Conservation (phyloP, 768 basidiomycete genomes). For the Fibroporia radiculosa region DNA sequence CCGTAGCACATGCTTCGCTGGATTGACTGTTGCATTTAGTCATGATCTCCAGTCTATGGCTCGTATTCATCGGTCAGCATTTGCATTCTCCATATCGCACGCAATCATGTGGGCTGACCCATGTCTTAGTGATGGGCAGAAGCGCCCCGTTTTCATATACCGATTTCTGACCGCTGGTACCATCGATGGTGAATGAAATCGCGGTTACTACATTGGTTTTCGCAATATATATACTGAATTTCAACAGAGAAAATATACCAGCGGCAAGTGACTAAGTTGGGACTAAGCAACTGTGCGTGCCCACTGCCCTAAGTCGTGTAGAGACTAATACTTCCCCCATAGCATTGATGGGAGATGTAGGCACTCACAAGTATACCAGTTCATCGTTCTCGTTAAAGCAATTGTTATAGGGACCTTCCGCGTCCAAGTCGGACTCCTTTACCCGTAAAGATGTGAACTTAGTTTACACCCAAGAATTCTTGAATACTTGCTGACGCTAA, state of each 20-base stretch:
- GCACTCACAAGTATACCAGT: no score
- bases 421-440: slow-evolving; percentile 79
- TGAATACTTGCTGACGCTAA: slow-evolving; percentile 7
- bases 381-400: neutral
- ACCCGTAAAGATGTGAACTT: slow-evolving; percentile 70
- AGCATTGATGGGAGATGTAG: slow-evolving; percentile 71
- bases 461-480: neutral
- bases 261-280: slow-evolving; percentile 90
- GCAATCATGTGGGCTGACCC: slow-evolving; percentile 3
- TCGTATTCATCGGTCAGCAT: slow-evolving; percentile 73
- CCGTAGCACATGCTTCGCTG: no score
- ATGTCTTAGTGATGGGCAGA: slow-evolving; percentile 93
- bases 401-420: slow-evolving; percentile 29
- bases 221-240: neutral
- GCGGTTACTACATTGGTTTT: slow-evolving; percentile 16
- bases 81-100: neutral
- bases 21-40: slow-evolving; percentile 27
- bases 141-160: slow-evolving; percentile 84
- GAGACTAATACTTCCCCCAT: slow-evolving; percentile 4
- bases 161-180: slow-evolving; percentile 80
- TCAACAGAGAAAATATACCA: slow-evolving; percentile 82
- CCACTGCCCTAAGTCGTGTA: slow-evolving; percentile 4
- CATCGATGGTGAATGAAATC: slow-evolving; percentile 60
- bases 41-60: slow-evolving; percentile 98
- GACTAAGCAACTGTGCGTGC: slow-evolving; percentile 73